These are phyloP conservation scores for Harrya chromipes DNA, from an alignment of 768 basidiomycete genomes.

Conservation along the genomic window DNA sequence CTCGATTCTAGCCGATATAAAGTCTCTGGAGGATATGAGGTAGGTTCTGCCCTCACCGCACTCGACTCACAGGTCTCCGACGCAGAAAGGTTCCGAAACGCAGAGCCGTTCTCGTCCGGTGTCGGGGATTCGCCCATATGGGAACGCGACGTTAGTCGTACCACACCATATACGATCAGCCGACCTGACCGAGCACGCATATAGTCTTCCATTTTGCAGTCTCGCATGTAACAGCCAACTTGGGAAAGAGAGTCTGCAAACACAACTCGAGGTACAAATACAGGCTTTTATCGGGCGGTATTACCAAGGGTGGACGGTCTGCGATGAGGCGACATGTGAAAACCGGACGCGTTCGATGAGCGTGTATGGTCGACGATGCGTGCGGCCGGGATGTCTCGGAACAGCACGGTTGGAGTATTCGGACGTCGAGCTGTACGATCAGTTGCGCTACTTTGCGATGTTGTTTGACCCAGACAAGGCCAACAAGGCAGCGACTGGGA, in stretches of 20 bases:
- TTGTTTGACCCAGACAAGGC: constrained; percentile 76
- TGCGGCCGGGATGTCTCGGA: constrained; percentile 37
- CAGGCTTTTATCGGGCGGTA: constrained; percentile 73
- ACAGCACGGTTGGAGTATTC: constrained; percentile 56
- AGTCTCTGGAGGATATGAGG: constrained; percentile 45
- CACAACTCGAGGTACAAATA: constrained; percentile 87
- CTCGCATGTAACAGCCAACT: constrained; percentile 58
- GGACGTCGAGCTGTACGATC: constrained; percentile 83
- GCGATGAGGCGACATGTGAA: constrained; percentile 82
- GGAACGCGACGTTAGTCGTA: constrained; percentile 50
- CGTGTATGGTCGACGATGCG: constrained; percentile 83
- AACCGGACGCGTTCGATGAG: constrained; percentile 90
- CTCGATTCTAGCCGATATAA: constrained; percentile 59
- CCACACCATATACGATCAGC: background rate
- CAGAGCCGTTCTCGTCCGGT: constrained; percentile 71
- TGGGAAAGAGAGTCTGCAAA: constrained; percentile 59
- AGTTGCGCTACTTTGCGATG: constrained; percentile 77
- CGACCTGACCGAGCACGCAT: background rate
- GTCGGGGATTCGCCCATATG: constrained; percentile 64
- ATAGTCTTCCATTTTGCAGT: constrained; percentile 71
- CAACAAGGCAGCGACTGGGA: constrained; percentile 47
- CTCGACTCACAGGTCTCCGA: constrained; percentile 91
- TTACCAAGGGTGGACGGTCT: constrained; percentile 87
- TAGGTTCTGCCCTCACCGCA: constrained; percentile 60
- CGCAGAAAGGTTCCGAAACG: constrained; percentile 79